Evolutionary conservation across 495 filamentous ascomycete species (phyloP).

Genomic region (Hyaloscypha bicolor): DNA sequence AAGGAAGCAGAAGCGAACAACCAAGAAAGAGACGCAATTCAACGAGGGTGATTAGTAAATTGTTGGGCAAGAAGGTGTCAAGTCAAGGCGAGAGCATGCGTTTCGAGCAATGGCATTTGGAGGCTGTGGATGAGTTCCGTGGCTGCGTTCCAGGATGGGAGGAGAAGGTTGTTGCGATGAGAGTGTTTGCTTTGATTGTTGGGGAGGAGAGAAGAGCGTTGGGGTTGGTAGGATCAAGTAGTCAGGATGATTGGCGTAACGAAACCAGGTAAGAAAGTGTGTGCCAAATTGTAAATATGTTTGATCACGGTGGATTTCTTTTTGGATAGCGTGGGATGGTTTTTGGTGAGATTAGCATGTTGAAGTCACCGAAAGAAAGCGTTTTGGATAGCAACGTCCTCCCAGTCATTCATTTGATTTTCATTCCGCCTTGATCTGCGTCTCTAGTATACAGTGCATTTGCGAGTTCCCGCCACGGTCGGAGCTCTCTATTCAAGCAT

Average conservation of each 20-base stretch:
- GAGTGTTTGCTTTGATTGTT: conserved; percentile 52
- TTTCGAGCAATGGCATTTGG: conserved; percentile 54
- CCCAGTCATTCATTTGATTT: conserved; percentile 3
- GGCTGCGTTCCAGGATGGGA: conserved; percentile 47
- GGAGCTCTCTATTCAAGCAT: conserved; percentile 71
- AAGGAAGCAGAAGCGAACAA: conserved; percentile 3
- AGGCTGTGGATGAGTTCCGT: conserved; percentile 47
- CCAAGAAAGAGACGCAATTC: conserved; percentile 22
- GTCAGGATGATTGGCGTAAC: conserved; percentile 1
- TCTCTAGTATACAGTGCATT: conserved; percentile 29
- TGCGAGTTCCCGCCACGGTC: conserved; percentile 12
- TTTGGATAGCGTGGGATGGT: not conserved
- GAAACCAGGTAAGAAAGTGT: conserved; percentile 18
- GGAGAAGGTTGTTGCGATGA: conserved; percentile 45
- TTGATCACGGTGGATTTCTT: not conserved
- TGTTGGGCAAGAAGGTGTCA: conserved; percentile 28
- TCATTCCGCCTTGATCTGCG: conserved; percentile 19
- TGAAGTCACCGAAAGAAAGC: not conserved
- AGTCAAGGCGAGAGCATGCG: conserved; percentile 31
- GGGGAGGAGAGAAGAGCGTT: conserved; percentile 40
- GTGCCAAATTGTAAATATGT: conserved; percentile 3
- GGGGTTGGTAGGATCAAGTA: conserved; percentile 24
- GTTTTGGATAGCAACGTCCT: not conserved
- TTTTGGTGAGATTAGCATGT: not conserved
- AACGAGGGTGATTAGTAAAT: conserved; percentile 30